Conservation (phyloP, 768 basidiomycete species). For the Tylopilus intermedius region DNA sequence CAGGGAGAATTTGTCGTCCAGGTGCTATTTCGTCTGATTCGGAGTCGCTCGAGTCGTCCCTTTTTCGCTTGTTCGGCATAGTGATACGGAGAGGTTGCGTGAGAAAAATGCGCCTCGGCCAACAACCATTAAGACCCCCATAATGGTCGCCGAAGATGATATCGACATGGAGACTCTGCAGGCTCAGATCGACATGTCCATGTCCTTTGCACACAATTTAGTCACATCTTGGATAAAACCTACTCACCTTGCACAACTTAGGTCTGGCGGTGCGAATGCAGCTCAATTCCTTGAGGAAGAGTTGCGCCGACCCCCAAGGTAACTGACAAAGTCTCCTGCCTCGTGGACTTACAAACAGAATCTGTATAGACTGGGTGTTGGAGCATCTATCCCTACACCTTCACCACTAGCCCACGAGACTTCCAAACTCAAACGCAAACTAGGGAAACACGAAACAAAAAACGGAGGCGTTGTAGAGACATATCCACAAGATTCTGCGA, state of each 20-base stretch:
- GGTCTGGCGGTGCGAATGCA: slow-evolving; percentile 28
- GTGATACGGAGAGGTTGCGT: slow-evolving; percentile 7
- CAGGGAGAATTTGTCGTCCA: slow-evolving; percentile 72
- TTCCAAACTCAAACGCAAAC: slow-evolving; percentile 57
- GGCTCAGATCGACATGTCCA: slow-evolving; percentile 77
- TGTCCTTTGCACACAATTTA: slow-evolving; percentile 70
- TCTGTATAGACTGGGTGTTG: slow-evolving; percentile 62
- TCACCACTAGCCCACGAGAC: slow-evolving; percentile 45
- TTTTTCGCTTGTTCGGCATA: slow-evolving; percentile 50
- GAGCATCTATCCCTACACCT: slow-evolving; percentile 55
- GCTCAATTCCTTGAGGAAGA: slow-evolving; percentile 61
- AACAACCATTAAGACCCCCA: not conserved
- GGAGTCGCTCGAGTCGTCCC: slow-evolving; percentile 43
- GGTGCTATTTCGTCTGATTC: slow-evolving; percentile 59
- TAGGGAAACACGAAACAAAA: slow-evolving; percentile 49
- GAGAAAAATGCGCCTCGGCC: slow-evolving; percentile 13
- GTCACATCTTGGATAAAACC: slow-evolving; percentile 76
- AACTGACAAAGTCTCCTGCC: not conserved
- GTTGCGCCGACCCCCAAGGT: slow-evolving; percentile 71
- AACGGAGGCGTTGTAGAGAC: slow-evolving; percentile 38
- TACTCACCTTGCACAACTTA: slow-evolving; percentile 35
- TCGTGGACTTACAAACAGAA: slow-evolving; percentile 5
- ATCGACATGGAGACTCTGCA: slow-evolving; percentile 67
- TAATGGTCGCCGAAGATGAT: slow-evolving; percentile 44
- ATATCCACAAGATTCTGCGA: slow-evolving; percentile 19